Conservation (phyloP, 768 basidiomycete genomes). For the Phlegmacium glaucopus region DNA sequence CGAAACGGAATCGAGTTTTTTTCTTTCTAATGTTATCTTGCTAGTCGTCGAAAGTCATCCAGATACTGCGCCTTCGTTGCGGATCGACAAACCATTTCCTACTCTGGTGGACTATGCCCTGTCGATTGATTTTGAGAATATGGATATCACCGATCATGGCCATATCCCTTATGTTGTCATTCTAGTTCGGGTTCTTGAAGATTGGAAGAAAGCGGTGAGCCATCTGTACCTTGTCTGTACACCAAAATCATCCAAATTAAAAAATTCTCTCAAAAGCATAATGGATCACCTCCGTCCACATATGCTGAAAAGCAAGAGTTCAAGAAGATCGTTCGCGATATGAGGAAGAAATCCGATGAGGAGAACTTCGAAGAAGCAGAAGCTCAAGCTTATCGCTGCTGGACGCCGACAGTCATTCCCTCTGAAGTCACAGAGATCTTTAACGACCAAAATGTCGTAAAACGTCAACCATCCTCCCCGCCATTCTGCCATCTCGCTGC, state of each 20-base stretch:
- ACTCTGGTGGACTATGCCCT: conserved; percentile 70
- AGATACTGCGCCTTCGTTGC: conserved; percentile 68
- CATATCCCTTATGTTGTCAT: conserved; percentile 92
- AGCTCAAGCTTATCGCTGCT: conserved; percentile 81
- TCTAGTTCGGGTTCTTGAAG: conserved; percentile 75
- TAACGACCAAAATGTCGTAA: conserved; percentile 48
- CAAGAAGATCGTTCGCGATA: conserved; percentile 58
- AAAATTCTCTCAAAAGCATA: conserved; percentile 53
- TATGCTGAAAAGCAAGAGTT: conserved; percentile 72
- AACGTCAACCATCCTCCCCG: conserved; percentile 41
- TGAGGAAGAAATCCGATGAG: conserved; percentile 78
- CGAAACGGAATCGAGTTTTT: too few relatives aligned
- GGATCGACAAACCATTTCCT: conserved; percentile 88
- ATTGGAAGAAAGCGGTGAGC: conserved; percentile 72
- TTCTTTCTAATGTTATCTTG: not conserved
- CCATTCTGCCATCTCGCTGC: conserved; percentile 78
- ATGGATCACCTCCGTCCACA: conserved; percentile 55
- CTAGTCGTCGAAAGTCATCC: conserved; percentile 89
- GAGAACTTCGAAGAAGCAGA: conserved; percentile 98
- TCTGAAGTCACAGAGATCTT: conserved; percentile 65
- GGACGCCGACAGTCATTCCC: conserved; percentile 61
- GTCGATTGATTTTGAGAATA: conserved; percentile 64
- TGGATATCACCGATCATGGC: conserved; percentile 87
- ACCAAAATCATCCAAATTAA: not conserved
- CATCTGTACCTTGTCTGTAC: too few relatives aligned